These are phyloP conservation scores for Euphorbia celastroides DNA, from an alignment of 441 rosid genomes.

Conservation along the genomic window DNA sequence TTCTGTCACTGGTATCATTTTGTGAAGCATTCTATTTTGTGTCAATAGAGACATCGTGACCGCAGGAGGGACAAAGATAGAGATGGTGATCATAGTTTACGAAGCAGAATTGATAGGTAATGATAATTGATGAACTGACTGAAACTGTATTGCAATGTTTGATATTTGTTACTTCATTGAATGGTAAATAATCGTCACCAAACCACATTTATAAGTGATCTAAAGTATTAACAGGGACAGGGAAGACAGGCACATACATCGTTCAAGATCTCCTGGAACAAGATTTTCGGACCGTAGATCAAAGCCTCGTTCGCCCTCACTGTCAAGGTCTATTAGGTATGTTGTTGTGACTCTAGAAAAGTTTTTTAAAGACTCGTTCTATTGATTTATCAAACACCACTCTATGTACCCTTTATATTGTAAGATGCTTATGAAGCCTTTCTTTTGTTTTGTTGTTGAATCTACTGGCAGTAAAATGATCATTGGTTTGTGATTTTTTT, in stretches of 20 bases:
- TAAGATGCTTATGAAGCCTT: background rate
- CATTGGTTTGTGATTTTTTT: slow-evolving; percentile 90
- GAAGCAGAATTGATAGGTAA: slow-evolving; percentile 70
- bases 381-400: background rate
- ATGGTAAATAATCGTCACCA: background rate
- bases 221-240: slow-evolving; percentile 37
- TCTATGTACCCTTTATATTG: background rate
- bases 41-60: slow-evolving; percentile 38
- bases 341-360: background rate
- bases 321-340: slow-evolving; percentile 79
- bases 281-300: slow-evolving; percentile 67
- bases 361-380: background rate
- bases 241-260: slow-evolving; percentile 58
- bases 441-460: slow-evolving; percentile 12
- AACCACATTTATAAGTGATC: background rate
- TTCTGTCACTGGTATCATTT: background rate
- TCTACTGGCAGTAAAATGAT: slow-evolving; percentile 64
- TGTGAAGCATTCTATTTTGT: background rate
- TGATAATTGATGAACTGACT: background rate
- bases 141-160: background rate
- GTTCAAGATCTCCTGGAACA: slow-evolving; percentile 48
- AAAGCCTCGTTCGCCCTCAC: slow-evolving; percentile 36
- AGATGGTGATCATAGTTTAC: slow-evolving; percentile 54
- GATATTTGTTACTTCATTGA: background rate
- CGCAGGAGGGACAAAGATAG: slow-evolving; percentile 64